Evolutionary conservation across 306 rosid species (phyloP).

Genomic region (Parietaria judaica): DNA sequence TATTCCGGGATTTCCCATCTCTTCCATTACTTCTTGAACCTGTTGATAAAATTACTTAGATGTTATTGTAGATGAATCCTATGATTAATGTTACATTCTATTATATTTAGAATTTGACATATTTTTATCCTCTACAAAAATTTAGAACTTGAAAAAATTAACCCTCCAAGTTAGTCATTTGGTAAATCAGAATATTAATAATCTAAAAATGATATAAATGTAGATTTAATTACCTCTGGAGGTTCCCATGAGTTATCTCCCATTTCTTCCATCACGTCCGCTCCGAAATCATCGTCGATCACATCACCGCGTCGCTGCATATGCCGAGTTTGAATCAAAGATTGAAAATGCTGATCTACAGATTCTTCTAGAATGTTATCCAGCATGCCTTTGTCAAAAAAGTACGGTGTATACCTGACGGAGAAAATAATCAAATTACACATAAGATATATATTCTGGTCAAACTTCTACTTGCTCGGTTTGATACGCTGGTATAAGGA

Average conservation of each 20-base stretch:
- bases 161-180: background rate
- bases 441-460: constrained; percentile 18
- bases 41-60: constrained; percentile 19
- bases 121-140: too few relatives aligned
- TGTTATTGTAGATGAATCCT: too few relatives aligned
- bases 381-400: constrained; percentile 88
- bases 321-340: constrained; percentile 88
- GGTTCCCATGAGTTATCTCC: constrained; percentile 84
- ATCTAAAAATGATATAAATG: background rate
- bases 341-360: constrained; percentile 91
- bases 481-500: background rate
- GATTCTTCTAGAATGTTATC: constrained; percentile 98
- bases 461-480: constrained; percentile 2
- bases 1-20: constrained; percentile 81
- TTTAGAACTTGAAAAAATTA: too few relatives aligned
- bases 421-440: constrained; percentile 22
- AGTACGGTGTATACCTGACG: constrained; percentile 94
- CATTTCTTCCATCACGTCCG: constrained; percentile 92
- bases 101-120: too few relatives aligned
- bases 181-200: too few relatives aligned
- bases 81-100: too few relatives aligned
- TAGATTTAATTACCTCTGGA: constrained; percentile 62
- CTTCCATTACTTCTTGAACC: constrained; percentile 95
- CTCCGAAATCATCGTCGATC: constrained; percentile 74
- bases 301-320: constrained; percentile 83